These are phyloP conservation scores for Orbilia blumenaviensis DNA, from an alignment of 2,329 filamentous ascomycete species.

Conservation along the genomic window DNA sequence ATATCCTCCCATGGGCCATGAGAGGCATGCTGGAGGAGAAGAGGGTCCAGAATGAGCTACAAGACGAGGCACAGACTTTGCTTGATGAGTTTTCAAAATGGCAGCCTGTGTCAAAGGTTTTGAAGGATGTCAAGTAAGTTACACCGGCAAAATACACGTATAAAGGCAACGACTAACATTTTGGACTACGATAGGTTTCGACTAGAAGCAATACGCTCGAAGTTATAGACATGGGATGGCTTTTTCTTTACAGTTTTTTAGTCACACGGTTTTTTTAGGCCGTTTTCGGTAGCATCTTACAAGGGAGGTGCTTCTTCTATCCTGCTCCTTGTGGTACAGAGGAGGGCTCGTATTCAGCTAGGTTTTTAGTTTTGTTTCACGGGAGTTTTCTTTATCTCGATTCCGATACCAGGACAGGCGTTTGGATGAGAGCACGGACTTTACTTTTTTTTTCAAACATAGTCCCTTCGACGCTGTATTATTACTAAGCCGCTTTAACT, in stretches of 20 bases:
- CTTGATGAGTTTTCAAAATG: constrained; percentile 91
- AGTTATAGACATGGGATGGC: constrained; percentile 23
- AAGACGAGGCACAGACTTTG: constrained; percentile 78
- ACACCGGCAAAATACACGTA: background rate
- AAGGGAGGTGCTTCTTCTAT: background rate
- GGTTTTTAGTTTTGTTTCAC: background rate
- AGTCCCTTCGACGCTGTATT: background rate
- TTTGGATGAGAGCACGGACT: constrained; percentile 14
- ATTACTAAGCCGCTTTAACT: background rate
- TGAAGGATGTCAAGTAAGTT: constrained; percentile 87
- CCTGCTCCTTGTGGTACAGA: background rate
- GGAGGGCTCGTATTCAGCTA: background rate
- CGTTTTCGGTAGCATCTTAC: background rate
- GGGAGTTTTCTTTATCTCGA: constrained; percentile 24
- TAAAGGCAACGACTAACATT: background rate
- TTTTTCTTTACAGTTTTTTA: background rate
- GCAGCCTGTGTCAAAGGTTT: constrained; percentile 86
- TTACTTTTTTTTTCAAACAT: background rate
- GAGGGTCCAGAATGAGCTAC: constrained; percentile 82
- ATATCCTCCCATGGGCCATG: constrained; percentile 91
- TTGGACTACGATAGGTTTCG: constrained; percentile 20
- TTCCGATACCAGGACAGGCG: constrained; percentile 13
- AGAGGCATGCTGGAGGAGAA: constrained; percentile 91
- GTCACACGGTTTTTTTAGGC: constrained; percentile 3
- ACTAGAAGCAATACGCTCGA: constrained; percentile 49